Evolutionary conservation across 2,329 filamentous ascomycete genomes (phyloP).

Genomic region (Cercospora zeae-maydis): DNA sequence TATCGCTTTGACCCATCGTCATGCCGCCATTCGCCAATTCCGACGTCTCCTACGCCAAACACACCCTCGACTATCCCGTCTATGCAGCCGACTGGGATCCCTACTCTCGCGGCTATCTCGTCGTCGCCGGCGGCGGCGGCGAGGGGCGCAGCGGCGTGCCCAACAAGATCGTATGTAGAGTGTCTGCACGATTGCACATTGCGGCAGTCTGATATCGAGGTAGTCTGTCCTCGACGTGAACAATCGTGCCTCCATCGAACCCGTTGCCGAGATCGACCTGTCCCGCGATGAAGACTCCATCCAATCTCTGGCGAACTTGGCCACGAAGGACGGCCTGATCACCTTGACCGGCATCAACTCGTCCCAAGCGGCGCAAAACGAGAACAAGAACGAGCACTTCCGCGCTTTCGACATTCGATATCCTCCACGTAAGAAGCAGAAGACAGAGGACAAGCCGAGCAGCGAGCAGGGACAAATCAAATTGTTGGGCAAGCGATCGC

Average conservation of each 20-base stretch:
- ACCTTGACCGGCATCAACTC: conserved; percentile 79
- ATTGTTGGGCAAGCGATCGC: conserved; percentile 49
- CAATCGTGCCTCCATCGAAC: conserved; percentile 60
- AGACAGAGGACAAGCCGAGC: conserved; percentile 37
- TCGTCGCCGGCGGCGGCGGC: conserved; percentile 86
- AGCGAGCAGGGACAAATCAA: conserved; percentile 39
- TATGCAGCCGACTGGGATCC: conserved; percentile 88
- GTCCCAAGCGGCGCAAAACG: conserved; percentile 64
- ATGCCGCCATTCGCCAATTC: conserved; percentile 23
- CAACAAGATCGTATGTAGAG: conserved; percentile 71
- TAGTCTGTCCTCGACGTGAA: conserved; percentile 71
- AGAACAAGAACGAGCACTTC: conserved; percentile 80
- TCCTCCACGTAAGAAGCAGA: conserved; percentile 46
- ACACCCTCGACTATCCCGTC: conserved; percentile 74
- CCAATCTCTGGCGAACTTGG: conserved; percentile 70
- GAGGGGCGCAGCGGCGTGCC: conserved; percentile 74
- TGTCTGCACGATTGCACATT: background rate
- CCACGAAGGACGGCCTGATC: conserved; percentile 54
- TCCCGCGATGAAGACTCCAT: conserved; percentile 85
- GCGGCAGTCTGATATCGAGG: background rate
- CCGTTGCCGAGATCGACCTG: conserved; percentile 69
- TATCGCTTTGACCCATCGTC: background rate
- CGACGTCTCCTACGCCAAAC: conserved; percentile 51
- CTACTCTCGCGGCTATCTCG: conserved; percentile 67
- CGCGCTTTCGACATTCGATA: conserved; percentile 66